Conservation (phyloP, 352 stramenopile species). For the Globisporangium spiculum region DNA sequence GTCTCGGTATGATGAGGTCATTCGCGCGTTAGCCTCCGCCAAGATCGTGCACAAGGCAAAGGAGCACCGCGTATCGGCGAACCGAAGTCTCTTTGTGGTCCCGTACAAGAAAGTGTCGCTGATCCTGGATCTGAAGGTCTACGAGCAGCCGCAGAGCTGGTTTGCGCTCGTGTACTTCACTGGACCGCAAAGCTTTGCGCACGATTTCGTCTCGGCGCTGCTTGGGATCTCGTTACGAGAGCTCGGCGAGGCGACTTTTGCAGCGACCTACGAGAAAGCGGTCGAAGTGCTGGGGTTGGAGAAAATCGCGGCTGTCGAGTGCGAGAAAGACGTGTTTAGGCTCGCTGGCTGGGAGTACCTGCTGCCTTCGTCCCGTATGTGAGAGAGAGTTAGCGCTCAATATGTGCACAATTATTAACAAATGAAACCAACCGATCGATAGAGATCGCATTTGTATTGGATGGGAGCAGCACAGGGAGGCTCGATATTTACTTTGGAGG, state of each 20-base stretch:
- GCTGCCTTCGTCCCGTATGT: constrained; percentile 22
- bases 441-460: neutral
- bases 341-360: constrained; percentile 47
- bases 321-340: constrained; percentile 65
- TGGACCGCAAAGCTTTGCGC: constrained; percentile 52
- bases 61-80: constrained; percentile 32
- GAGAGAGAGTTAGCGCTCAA: neutral
- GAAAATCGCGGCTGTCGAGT: constrained; percentile 34
- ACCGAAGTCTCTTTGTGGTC: constrained; percentile 50
- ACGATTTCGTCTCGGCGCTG: constrained; percentile 41
- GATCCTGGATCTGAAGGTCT: constrained; percentile 74
- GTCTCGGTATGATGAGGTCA: constrained; percentile 27
- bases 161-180: constrained; percentile 78
- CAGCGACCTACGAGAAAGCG: constrained; percentile 41
- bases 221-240: constrained; percentile 44
- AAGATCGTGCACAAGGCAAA: constrained; percentile 31
- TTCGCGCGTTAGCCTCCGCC: constrained; percentile 35
- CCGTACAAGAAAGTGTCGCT: constrained; percentile 53
- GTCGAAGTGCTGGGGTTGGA: constrained; percentile 30
- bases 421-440: neutral
- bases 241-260: constrained; percentile 50
- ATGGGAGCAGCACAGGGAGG: neutral
- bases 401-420: neutral
- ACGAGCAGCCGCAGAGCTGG: constrained; percentile 50
- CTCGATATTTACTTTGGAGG: constrained; percentile 67